Evolutionary conservation across 2,329 filamentous ascomycete genomes (phyloP), one percentile per base, ranked within the genome.

Genomic region (Geosmithia putterillii): DNA sequence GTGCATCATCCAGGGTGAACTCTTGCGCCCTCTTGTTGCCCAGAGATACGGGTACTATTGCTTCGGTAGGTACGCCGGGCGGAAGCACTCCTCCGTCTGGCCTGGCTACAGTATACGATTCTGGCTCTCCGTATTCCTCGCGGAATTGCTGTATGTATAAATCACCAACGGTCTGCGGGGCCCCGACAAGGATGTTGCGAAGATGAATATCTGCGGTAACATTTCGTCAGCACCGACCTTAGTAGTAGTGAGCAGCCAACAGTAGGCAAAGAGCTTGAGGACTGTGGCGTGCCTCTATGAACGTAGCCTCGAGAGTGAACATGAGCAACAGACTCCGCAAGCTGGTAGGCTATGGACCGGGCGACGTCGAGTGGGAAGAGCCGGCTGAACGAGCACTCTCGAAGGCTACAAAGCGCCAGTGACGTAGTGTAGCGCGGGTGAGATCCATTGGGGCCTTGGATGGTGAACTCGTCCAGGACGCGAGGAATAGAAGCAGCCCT

Each of bases 101-200:
- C 23, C 46, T 45, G 15, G 45, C 52, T 40, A 63, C 43, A 6
- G 53, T 42, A 2, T 56, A 46, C 34, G 48, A 52, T 44, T 58
- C 48, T 0, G 57, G 57, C 17, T 53, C 35, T 7, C 55, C 56
- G 37, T 55, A 59, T 45, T 49, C 45, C 35, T 60, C 45, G 43
- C 61, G 54, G 3, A 63, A 43, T 44, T 62, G 50, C 17, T 56
- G 43, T 7, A 57, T 47, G 2, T 58, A 60, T 18, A 62, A 52
- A 0, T 51, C 7, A 43, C 57, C 47, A 9, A 50, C 38, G 15
- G 50, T 48, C 53, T 51, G 46, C 55, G 54, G 45, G 28, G 49
- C 42, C 41, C 51, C 48, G 39, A 55, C 46, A 14, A 55, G 47
- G 2, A 55, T 50, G 35, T 56, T 54, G 10, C 45, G 42, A 2